Conservation (phyloP, 1,284 basidiomycete genomes). For the Macrocystidia cucumis region DNA sequence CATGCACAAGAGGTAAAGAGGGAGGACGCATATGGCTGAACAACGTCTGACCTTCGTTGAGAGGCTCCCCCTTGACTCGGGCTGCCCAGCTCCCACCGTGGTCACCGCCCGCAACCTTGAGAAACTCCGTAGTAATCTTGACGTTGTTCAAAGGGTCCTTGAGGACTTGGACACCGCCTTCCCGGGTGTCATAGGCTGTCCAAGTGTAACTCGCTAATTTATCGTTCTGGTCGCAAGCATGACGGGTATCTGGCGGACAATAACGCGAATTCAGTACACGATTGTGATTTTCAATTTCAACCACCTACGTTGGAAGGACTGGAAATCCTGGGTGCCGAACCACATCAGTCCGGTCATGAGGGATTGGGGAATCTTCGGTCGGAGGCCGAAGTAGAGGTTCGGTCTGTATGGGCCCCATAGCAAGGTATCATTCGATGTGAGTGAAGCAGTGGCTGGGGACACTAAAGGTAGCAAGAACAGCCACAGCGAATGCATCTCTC, state of each 20-base stretch:
- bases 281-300: background rate
- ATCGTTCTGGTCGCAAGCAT: conserved; percentile 88
- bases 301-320: conserved; percentile 56
- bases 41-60: conserved; percentile 49
- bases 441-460: conserved; percentile 16
- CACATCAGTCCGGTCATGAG: conserved; percentile 90
- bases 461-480: conserved; percentile 22
- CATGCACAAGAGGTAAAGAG: conserved; percentile 3
- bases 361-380: conserved; percentile 78
- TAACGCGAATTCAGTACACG: conserved; percentile 3
- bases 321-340: conserved; percentile 81
- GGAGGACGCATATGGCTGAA: background rate
- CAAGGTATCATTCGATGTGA: conserved; percentile 48
- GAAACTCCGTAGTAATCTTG: conserved; percentile 74
- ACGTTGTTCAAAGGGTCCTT: conserved; percentile 82
- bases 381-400: conserved; percentile 88
- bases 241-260: conserved; percentile 56
- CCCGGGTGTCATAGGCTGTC: conserved; percentile 80
- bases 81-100: conserved; percentile 89
- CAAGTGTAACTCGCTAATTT: conserved; percentile 79
- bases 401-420: conserved; percentile 90
- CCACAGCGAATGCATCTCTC: conserved; percentile 19
- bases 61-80: conserved; percentile 77
- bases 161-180: conserved; percentile 81
- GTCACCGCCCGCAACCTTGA: conserved; percentile 75